Base-by-base conservation (phyloP, 169 alveolate species). In the Perkinsus chesapeaki region DNA sequence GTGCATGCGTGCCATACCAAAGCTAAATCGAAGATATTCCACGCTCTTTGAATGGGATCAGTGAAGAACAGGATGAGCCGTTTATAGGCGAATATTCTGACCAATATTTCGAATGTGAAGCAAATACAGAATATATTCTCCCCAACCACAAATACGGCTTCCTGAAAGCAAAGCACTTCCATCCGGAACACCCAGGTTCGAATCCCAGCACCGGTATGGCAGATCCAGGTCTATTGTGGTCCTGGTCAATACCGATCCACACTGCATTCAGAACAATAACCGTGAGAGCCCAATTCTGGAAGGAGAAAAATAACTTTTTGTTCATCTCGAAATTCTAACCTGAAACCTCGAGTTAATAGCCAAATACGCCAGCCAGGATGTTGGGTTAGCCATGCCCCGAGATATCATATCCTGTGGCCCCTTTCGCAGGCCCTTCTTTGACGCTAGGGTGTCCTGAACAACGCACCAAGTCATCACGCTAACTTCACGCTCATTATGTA, bases 251-350 rank as follows among this genome's bases (percentile, higher is more conserved):
- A 20, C 93, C 93, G 9, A 91, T 91, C 93, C 93, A 91, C 43
- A 91, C 73, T 0, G 93, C 93, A 48, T 91, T 91, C 48, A 91
- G 73, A 7, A 91, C 93, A 39, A 91, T 91, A 19, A 91, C 93
- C 3, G 39, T 31, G 3, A 91, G 93, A 31, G 93, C 93, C 73
- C 37, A 39, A 91, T 91, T 91, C 93, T 91, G 82, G 73, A 91
- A 91, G 82, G 82, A 34, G 82, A 7, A 34, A 47, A 47, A 19
- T 47, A 47, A n/a, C n/a, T n/a, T n/a, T n/a, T n/a, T n/a, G n/a
- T n/a, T n/a, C n/a, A 60, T 16, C 82, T 34, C 82, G 23, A 20
- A 34, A 0, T 7, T 34, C 82, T n/a, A n/a, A 60, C 82, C 82
- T 60, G 82, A 16, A 60, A 60, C 27, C 82, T 27, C 3, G 37